Evolutionary conservation across 129 eudicot genomes (phyloP).

Genomic region (Smallanthus sonchifolius): DNA sequence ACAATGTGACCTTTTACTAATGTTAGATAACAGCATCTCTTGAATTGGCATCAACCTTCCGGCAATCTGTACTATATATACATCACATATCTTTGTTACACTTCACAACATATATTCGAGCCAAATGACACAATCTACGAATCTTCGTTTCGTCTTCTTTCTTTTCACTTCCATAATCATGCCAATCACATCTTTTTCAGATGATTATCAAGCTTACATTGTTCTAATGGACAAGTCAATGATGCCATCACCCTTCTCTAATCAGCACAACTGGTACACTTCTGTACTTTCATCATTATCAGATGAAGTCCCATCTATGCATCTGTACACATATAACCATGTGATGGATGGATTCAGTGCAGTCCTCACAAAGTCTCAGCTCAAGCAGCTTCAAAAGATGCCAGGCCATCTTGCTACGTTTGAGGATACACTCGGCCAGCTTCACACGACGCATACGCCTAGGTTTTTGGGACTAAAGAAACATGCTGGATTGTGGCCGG

Average conservation of each 20-base stretch:
- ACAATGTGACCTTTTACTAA: conserved; percentile 4
- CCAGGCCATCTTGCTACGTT: conserved; percentile 35
- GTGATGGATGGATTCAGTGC: conserved; percentile 46
- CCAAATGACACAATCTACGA: conserved; percentile 12
- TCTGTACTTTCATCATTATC: conserved; percentile 42
- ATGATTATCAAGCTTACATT: conserved; percentile 36
- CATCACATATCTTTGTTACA: background rate
- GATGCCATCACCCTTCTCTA: conserved; percentile 41
- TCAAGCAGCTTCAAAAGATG: conserved; percentile 18
- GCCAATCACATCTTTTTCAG: conserved; percentile 21
- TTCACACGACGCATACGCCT: conserved; percentile 46
- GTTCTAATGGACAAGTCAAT: conserved; percentile 47
- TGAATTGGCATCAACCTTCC: conserved; percentile 14
- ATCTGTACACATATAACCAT: conserved; percentile 47
- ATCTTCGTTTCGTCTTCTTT: conserved; percentile 21
- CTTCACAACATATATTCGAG: conserved; percentile 14
- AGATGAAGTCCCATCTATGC: conserved; percentile 20
- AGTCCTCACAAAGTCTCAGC: conserved; percentile 28
- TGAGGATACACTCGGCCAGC: conserved; percentile 38
- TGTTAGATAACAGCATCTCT: background rate
- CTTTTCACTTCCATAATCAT: conserved; percentile 4
- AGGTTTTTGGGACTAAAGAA: conserved; percentile 36
- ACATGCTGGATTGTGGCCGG: conserved; percentile 43
- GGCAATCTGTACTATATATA: conserved; percentile 9
- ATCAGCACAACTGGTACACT: conserved; percentile 46